Percentiles rank a stretch among this genome's conserved stretches.
phyloP scores from a whole-genome alignment of 139 green algal genomes.

The Chlamydomonas applanata region DNA sequence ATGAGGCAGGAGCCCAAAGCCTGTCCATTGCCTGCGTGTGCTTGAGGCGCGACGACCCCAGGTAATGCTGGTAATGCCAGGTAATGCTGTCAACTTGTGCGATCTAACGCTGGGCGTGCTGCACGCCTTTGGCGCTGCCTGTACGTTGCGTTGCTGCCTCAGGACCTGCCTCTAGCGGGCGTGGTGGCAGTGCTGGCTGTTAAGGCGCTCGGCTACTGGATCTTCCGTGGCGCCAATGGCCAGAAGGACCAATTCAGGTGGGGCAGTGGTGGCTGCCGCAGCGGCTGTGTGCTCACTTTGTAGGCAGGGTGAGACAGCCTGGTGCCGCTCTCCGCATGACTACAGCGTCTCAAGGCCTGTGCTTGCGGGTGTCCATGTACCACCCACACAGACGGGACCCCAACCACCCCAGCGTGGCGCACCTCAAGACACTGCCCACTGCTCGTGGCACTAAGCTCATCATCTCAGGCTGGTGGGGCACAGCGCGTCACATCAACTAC shows the following conservation, averaged over 20 bases:
- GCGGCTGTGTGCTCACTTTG: no score
- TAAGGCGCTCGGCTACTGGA: conserved; percentile 80
- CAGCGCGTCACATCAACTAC: conserved; percentile 78
- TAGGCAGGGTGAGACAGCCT: no score
- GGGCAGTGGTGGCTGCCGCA: no score
- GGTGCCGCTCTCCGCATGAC: no score
- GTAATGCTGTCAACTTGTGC: no score
- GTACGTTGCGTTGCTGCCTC: neutral
- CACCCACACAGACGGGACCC: conserved; percentile 73
- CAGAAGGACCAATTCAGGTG: conserved; percentile 82
- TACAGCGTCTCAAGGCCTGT: no score
- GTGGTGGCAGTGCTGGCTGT: conserved; percentile 60
- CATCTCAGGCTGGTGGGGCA: conserved; percentile 81
- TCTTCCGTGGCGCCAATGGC: conserved; percentile 92
- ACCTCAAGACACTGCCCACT: conserved; percentile 83
- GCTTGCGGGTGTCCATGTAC: neutral
- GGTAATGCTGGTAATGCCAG: no score
- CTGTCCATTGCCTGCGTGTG: no score
- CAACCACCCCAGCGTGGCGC: conserved; percentile 56
- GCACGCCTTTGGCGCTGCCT: no score
- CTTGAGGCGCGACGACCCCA: no score
- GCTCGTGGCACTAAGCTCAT: conserved; percentile 81
- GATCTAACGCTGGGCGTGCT: no score
- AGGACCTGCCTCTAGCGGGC: neutral
- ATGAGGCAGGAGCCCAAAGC: no score